These are phyloP conservation scores for Plasmodium ovale DNA, from an alignment of 169 alveolate species.

Conservation along the genomic window DNA sequence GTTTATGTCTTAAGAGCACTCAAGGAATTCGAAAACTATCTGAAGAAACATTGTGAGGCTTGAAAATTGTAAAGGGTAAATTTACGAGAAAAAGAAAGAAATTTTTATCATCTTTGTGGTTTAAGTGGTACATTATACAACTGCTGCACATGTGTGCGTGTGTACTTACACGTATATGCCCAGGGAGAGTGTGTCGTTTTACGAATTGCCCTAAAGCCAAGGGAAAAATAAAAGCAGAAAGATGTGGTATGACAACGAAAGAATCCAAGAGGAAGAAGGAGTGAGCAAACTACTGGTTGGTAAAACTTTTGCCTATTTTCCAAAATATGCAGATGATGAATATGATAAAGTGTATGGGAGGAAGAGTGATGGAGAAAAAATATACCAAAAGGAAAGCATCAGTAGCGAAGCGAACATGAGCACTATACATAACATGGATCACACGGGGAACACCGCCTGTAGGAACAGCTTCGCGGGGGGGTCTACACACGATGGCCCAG, in stretches of 20 bases:
- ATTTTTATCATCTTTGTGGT: too few species aligned
- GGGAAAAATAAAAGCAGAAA: conserved; percentile 6
- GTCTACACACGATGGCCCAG: background rate
- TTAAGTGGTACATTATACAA: too few species aligned
- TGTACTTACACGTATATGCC: too few species aligned
- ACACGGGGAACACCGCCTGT: background rate
- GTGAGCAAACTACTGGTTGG: conserved; percentile 53
- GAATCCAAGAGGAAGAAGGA: conserved; percentile 71
- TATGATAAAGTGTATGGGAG: background rate
- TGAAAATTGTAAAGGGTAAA: too few species aligned
- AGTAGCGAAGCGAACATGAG: background rate
- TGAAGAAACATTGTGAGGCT: too few species aligned
- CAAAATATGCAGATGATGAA: conserved; percentile 17
- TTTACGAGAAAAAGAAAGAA: too few species aligned
- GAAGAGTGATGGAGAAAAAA: background rate
- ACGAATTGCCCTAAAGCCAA: conserved; percentile 10
- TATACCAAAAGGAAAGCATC: background rate
- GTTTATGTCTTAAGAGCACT: too few species aligned
- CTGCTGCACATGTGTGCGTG: too few species aligned
- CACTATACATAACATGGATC: background rate
- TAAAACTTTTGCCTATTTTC: conserved; percentile 66
- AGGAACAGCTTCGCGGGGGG: background rate
- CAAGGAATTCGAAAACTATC: too few species aligned
- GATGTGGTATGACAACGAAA: conserved; percentile 72
- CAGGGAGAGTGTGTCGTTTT: too few species aligned